Conservation (phyloP, 2,329 filamentous ascomycete species). For the Cordyceps pruinosa region DNA sequence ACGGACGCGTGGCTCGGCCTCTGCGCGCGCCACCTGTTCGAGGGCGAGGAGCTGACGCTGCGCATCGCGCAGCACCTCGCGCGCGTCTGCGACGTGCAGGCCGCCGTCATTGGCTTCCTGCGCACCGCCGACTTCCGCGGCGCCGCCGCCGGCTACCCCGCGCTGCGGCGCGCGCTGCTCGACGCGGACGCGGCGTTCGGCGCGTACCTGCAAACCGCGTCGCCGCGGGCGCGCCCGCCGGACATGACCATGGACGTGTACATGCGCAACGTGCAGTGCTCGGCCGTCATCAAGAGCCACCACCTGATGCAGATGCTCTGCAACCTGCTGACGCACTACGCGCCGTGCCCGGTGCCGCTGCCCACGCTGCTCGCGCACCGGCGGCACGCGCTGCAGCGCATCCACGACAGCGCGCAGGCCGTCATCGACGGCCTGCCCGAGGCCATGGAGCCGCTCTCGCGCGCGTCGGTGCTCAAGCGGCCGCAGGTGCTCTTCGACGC, state of each 20-base stretch:
- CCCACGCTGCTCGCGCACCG: slow-evolving; percentile 24
- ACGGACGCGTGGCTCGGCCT: slow-evolving; percentile 29
- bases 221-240: slow-evolving; percentile 11
- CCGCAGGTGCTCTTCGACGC: slow-evolving; percentile 31
- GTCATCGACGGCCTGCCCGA: slow-evolving; percentile 23
- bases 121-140: slow-evolving; percentile 20
- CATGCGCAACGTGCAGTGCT: slow-evolving; percentile 27
- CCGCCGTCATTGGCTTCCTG: slow-evolving; percentile 23
- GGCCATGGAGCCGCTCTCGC: slow-evolving; percentile 20
- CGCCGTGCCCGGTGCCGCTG: slow-evolving; percentile 17
- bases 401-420: slow-evolving; percentile 24
- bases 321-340: slow-evolving; percentile 30
- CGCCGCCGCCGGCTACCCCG: slow-evolving; percentile 23
- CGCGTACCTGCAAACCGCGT: slow-evolving; percentile 11
- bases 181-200: slow-evolving; percentile 17
- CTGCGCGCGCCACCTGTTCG: slow-evolving; percentile 21
- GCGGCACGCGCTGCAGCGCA: slow-evolving; percentile 20
- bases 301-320: slow-evolving; percentile 25
- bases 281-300: slow-evolving; percentile 29
- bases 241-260: slow-evolving; percentile 21
- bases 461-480: slow-evolving; percentile 9
- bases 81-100: slow-evolving; percentile 23
- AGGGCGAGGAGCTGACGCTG: slow-evolving; percentile 23
- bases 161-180: slow-evolving; percentile 16
- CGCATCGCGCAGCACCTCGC: slow-evolving; percentile 23